These are phyloP conservation scores for Solanum clarkiae DNA, from an alignment of 257 asterid species.

Conservation along the genomic window DNA sequence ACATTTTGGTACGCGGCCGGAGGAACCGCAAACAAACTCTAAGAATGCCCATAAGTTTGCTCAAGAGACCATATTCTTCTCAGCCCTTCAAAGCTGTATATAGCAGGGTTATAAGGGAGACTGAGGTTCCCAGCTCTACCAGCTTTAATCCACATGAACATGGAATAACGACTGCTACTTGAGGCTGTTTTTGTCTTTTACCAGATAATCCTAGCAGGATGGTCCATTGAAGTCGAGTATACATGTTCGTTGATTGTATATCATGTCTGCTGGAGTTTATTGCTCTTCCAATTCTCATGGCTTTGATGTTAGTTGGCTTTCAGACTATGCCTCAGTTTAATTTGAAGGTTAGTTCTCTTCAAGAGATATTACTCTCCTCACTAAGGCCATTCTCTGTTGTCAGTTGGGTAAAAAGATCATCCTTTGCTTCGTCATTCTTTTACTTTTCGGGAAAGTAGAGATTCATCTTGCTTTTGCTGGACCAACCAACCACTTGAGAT, in stretches of 20 bases:
- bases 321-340: neutral
- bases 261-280: neutral
- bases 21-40: slow-evolving; percentile 77
- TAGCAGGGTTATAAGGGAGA: slow-evolving; percentile 78
- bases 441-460: neutral
- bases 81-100: slow-evolving; percentile 79
- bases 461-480: neutral
- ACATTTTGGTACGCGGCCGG: slow-evolving; percentile 71
- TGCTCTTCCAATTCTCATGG: neutral
- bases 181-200: slow-evolving; percentile 9
- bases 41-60: slow-evolving; percentile 92
- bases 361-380: neutral
- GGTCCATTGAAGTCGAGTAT: slow-evolving; percentile 14
- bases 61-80: slow-evolving; percentile 72
- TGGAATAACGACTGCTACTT: slow-evolving; percentile 31
- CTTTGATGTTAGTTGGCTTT: neutral
- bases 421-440: neutral
- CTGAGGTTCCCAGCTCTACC: slow-evolving; percentile 51
- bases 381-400: neutral
- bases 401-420: neutral
- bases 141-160: slow-evolving; percentile 41
- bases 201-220: slow-evolving; percentile 10
- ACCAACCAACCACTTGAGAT: neutral
- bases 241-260: neutral
- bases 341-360: neutral